Base-by-base conservation (phyloP, 2,329 filamentous ascomycete species). In the Clonostachys rhizophaga region DNA sequence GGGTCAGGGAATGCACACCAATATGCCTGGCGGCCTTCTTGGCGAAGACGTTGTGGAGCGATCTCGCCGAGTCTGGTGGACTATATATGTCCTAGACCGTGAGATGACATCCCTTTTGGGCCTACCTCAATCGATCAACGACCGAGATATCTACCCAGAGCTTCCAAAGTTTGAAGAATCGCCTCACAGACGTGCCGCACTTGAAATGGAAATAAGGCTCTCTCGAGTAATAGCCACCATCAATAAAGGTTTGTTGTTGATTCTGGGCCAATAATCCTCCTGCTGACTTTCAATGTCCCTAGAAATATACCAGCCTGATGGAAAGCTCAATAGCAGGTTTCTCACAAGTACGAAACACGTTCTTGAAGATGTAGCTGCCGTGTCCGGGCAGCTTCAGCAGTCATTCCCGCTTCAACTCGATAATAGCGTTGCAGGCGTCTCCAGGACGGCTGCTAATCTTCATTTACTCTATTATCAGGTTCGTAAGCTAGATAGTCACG, bases 41-140 rank as follows among this genome's bases (percentile, higher is more conserved):
- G 68, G 69, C 1, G 65, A 69, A 1, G 49, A 54, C 0, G 53
- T 66, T 2, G 68, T 75, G 1, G 66, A 78, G 49, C 58, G 76
- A 44, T 73, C 69, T 45, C 70, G 74, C 2, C 69, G 68, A 34
- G 64, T 75, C 10, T 80, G 75, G 74, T 79, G 75, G 75, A 79
- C 76, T 0, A 64, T 77, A 0, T 78, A 76, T 39, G 64, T 79
- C 2, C 57, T 79, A 1, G 76, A 79, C 46, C 66, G 75, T 3
- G 69, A 79, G 51, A 76, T 79, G 67, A 75, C 74, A 2, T 75
- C 74, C 1, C 51, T 79, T 3, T 76, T 79, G 70, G 76, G 76
- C 0, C 50, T 77, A 1, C 76, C 77, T 0, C 67, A 72, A 42
- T 70, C 72, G 0, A 63, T 79, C 3, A 62, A 64, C 17, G 74